phyloP scores from a whole-genome alignment of 306 rosid species.

The Vigna radiata region DNA sequence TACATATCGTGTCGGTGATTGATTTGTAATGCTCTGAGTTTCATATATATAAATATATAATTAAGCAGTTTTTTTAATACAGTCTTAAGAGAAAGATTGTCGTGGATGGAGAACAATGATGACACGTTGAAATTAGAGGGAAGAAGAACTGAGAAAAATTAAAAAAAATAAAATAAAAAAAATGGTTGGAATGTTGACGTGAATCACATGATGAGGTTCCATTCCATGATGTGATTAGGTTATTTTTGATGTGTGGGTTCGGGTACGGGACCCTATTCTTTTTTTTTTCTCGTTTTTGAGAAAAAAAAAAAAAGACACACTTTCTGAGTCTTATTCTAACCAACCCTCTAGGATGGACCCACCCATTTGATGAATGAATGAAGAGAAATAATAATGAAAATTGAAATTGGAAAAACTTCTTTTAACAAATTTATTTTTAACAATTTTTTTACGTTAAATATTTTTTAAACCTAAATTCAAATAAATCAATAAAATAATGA shows the following conservation, averaged over 20 bases:
- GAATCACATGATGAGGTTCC: slow-evolving; percentile 29
- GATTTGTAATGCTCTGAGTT: slow-evolving; percentile 36
- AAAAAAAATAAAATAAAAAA: not conserved
- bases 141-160: not conserved
- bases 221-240: not conserved
- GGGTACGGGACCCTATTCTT: slow-evolving; percentile 16
- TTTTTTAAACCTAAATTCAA: no score
- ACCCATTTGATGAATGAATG: not conserved
- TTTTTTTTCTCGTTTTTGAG: not conserved
- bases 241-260: slow-evolving; percentile 29
- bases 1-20: slow-evolving; percentile 53
- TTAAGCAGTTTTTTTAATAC: slow-evolving; percentile 53
- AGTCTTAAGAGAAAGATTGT: slow-evolving; percentile 48
- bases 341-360: slow-evolving; percentile 10
- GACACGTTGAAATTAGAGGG: slow-evolving; percentile 22
- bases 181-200: slow-evolving; percentile 26
- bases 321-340: slow-evolving; percentile 40
- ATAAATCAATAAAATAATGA: no score
- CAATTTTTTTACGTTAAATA: no score
- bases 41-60: slow-evolving; percentile 18
- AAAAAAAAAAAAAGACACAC: not conserved
- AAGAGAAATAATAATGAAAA: no score
- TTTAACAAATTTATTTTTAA: no score
- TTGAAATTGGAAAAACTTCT: no score
- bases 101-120: slow-evolving; percentile 26